A percentile compares a stretch with the other conserved stretches of the same genome.
phyloP scores from a whole-genome alignment of 768 basidiomycete species.

The Calocybe cyanea region DNA sequence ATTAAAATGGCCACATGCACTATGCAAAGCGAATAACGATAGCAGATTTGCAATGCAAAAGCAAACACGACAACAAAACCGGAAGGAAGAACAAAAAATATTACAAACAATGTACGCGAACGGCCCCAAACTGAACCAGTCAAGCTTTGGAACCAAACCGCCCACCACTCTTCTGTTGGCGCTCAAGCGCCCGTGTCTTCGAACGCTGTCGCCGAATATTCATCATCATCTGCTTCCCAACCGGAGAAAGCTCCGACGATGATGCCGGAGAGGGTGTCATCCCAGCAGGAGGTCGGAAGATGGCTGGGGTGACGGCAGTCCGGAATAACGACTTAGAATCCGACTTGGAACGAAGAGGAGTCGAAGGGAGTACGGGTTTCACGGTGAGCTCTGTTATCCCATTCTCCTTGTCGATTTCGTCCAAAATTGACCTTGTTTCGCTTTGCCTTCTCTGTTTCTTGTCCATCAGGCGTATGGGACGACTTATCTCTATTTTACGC shows the following conservation, averaged over 20 bases:
- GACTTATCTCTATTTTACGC: slow-evolving; percentile 8
- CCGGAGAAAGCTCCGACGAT: slow-evolving; percentile 71
- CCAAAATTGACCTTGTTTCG: slow-evolving; percentile 14
- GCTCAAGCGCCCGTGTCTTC: slow-evolving; percentile 33
- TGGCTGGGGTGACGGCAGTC: slow-evolving; percentile 33
- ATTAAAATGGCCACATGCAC: neutral
- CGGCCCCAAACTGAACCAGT: neutral
- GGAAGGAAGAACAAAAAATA: neutral
- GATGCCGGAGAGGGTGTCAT: slow-evolving; percentile 59
- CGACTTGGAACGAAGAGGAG: slow-evolving; percentile 40
- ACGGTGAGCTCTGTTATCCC: slow-evolving; percentile 29
- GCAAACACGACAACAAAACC: slow-evolving; percentile 2
- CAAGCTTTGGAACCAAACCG: slow-evolving; percentile 11
- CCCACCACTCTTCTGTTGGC: slow-evolving; percentile 18
- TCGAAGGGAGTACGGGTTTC: slow-evolving; percentile 37
- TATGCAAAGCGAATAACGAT: neutral
- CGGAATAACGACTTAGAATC: slow-evolving; percentile 33
- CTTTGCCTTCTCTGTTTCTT: slow-evolving; percentile 14
- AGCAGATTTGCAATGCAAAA: slow-evolving; percentile 2
- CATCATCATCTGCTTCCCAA: slow-evolving; percentile 64
- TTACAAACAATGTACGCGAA: too few relatives aligned
- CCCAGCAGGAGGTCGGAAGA: slow-evolving; percentile 44
- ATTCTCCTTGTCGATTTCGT: slow-evolving; percentile 39
- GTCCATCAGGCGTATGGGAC: slow-evolving; percentile 16
- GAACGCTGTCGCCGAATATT: slow-evolving; percentile 50